Base-by-base conservation (phyloP, 495 filamentous ascomycete genomes). In the Penicillium daleae region DNA sequence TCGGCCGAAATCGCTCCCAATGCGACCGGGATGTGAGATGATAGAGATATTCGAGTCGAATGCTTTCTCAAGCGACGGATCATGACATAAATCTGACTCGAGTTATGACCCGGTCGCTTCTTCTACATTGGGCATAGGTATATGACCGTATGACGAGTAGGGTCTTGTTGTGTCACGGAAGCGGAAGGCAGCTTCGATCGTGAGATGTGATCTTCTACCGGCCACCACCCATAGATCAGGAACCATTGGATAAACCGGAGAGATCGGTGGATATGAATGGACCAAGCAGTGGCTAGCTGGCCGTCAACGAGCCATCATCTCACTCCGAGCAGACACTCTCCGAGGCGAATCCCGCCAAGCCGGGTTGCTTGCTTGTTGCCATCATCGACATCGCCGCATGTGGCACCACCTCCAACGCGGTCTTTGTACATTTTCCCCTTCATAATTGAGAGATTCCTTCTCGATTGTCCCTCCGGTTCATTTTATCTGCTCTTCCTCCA, bases 311-410 rank as follows among this genome's bases (percentile, higher is more conserved):
- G 54, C 33, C 33, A 56, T 42, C 54, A 54, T 37, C 24, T 15
- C 46, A 29, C 46, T 3, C 17, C 17, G 29, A 54, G 17, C 26
- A 39, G 35, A 50, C 9, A 29, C 50, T 53, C 50, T 19, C 27
- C 24, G 19, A 21, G 32, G 26, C 9, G 51, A n/a, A 51, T 50
- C 44, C 35, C 21, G n/a, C 35, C 53, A 12, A 56, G 54, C 54
- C 35, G 17, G 35, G 42, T 54, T 54, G 51, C 31, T 35, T 33
- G 51, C 4, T 31, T 21, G 27, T 24, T 50, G 56, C 42, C 56
- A 59, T 59, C 56, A 59, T 59, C 56, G 42, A 33, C 24, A 44
- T 46, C 37, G 39, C 35, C 15, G 17, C 33, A 54, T 27, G 46
- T 56, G 37, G 59, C 42, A 50, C 53, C 40, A 50, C 52, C 22